A percentile compares a stretch with the other conserved stretches of the same genome.
Evolutionary conservation across 2,329 filamentous ascomycete species (phyloP).

Genomic region (Ophiocordyceps polyrhachis-furcata): DNA sequence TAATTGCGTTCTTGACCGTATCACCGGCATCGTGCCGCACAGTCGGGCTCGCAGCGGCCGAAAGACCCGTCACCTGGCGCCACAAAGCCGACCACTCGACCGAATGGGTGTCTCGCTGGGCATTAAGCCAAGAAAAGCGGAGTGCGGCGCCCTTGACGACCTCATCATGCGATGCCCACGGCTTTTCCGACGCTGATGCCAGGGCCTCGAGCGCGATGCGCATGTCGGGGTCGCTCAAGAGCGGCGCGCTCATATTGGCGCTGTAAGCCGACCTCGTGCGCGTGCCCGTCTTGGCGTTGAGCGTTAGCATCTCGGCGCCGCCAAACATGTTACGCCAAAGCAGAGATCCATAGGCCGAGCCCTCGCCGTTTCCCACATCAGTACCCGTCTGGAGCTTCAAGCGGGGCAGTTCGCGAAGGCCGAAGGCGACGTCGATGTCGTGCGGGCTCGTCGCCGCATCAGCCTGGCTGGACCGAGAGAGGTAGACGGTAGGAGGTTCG

Average conservation of each 20-base stretch:
- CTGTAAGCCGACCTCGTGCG: constrained; percentile 84
- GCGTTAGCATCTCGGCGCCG: constrained; percentile 72
- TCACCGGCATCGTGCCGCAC: constrained; percentile 77
- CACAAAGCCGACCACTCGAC: constrained; percentile 66
- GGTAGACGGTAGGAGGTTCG: constrained; percentile 60
- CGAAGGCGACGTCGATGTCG: constrained; percentile 69
- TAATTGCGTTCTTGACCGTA: constrained; percentile 71
- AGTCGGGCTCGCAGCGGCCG: constrained; percentile 57
- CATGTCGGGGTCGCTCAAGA: constrained; percentile 69
- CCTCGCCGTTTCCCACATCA: constrained; percentile 83
- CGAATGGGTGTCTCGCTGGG: constrained; percentile 50
- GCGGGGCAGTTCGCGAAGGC: constrained; percentile 63
- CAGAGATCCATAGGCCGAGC: constrained; percentile 77
- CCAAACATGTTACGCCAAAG: constrained; percentile 86
- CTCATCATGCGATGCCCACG: constrained; percentile 90
- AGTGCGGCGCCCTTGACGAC: constrained; percentile 58
- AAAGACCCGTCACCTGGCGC: constrained; percentile 73
- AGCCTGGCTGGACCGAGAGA: constrained; percentile 55
- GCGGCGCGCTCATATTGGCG: constrained; percentile 63
- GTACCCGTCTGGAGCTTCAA: constrained; percentile 88
- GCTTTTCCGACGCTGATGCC: constrained; percentile 70
- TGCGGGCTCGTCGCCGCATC: constrained; percentile 52
- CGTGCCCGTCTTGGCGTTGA: constrained; percentile 78
- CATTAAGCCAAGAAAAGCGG: constrained; percentile 56
- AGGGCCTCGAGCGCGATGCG: constrained; percentile 63